phyloP scores from a whole-genome alignment of 768 basidiomycete species.

The Xerocomellus dryophilus region DNA sequence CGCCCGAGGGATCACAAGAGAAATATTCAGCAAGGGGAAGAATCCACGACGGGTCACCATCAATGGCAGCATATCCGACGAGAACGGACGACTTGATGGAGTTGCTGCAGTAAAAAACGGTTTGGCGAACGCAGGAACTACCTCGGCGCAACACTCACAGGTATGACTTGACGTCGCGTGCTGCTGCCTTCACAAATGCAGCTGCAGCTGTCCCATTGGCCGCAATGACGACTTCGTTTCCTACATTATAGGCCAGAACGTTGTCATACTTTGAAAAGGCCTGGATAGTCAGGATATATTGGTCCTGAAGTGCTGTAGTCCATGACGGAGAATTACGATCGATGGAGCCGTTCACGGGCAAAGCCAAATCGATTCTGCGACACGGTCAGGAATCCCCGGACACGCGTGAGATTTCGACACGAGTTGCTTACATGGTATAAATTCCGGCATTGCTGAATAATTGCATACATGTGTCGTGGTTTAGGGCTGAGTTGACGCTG shows the following conservation, averaged over 20 bases:
- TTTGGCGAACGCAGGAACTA: background rate
- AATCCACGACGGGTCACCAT: conserved; percentile 63
- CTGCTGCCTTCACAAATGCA: conserved; percentile 87
- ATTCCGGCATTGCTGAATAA: conserved; percentile 75
- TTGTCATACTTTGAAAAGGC: conserved; percentile 85
- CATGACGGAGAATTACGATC: conserved; percentile 70
- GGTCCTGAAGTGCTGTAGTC: conserved; percentile 76
- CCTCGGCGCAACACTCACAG: conserved; percentile 46
- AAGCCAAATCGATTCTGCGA: conserved; percentile 75
- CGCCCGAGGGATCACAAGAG: conserved; percentile 61
- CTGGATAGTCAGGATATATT: conserved; percentile 76
- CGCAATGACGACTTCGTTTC: conserved; percentile 73
- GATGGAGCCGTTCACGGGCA: conserved; percentile 85
- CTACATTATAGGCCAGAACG: conserved; percentile 84
- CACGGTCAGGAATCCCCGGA: conserved; percentile 7
- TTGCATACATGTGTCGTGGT: conserved; percentile 87
- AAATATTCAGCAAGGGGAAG: conserved; percentile 73
- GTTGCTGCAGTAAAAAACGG: conserved; percentile 37
- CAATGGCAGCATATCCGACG: conserved; percentile 84
- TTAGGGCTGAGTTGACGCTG: conserved; percentile 75
- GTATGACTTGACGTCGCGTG: conserved; percentile 83
- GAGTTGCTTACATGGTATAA: conserved; percentile 72
- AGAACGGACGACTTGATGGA: conserved; percentile 64
- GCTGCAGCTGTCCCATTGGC: conserved; percentile 56
- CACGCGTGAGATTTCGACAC: background rate